Conservation (phyloP, 2,329 filamentous ascomycete species). For the Apiospora pterosperma region DNA sequence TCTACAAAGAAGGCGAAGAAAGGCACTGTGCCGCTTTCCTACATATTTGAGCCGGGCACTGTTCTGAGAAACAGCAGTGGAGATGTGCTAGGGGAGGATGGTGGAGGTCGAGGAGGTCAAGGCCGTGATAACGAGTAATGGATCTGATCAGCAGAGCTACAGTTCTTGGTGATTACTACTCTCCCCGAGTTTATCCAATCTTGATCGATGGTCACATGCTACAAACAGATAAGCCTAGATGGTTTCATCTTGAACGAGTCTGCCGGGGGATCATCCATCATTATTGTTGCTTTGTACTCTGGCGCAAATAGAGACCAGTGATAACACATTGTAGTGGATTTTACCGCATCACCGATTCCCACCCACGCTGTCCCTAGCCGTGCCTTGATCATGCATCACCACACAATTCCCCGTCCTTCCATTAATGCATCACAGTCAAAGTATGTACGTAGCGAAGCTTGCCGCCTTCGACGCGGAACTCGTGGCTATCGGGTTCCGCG, state of each 20-base stretch:
- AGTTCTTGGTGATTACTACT: background rate
- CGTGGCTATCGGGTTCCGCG: constrained; percentile 30
- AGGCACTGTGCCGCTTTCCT: background rate
- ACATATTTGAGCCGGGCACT: background rate
- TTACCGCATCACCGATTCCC: background rate
- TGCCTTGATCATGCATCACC: background rate
- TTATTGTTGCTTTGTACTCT: background rate
- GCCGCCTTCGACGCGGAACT: constrained; percentile 30
- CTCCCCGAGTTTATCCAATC: background rate
- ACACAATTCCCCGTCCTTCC: too few species aligned
- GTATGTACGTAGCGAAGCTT: constrained; percentile 31
- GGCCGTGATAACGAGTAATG: background rate
- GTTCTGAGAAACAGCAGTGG: background rate
- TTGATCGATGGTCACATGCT: too few species aligned
- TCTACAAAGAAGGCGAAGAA: background rate
- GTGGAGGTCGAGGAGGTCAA: background rate
- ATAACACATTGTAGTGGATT: background rate
- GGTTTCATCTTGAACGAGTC: too few species aligned
- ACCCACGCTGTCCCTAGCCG: too few species aligned
- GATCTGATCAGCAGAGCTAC: background rate
- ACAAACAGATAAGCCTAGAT: too few species aligned
- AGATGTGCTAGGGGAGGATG: background rate
- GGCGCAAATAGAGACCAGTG: background rate
- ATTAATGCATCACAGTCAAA: constrained; percentile 26
- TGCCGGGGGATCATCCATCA: background rate